These are phyloP conservation scores for Plectranthus barbatus DNA, from an alignment of 257 asterid genomes.

Conservation along the genomic window DNA sequence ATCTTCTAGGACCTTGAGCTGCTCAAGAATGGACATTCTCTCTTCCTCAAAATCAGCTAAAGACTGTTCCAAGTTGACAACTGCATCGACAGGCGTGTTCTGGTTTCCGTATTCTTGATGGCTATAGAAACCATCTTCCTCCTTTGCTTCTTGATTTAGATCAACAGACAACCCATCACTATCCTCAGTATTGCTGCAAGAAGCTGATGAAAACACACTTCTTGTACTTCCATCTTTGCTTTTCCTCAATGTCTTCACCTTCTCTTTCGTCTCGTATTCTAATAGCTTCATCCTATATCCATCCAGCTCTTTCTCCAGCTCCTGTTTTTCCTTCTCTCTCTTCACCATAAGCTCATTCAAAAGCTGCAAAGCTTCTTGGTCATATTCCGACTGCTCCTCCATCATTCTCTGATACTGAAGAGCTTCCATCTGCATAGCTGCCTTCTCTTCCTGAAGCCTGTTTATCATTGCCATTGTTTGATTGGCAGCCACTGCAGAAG, in stretches of 20 bases:
- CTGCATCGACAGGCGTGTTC: slow-evolving; percentile 55
- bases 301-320: slow-evolving; percentile 74
- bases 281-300: slow-evolving; percentile 49
- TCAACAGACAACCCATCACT: slow-evolving; percentile 72
- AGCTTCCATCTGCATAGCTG: slow-evolving; percentile 98
- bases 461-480: slow-evolving; percentile 99
- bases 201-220: slow-evolving; percentile 66
- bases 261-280: slow-evolving; percentile 63
- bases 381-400: slow-evolving; percentile 97
- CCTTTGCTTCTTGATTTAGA: slow-evolving; percentile 63
- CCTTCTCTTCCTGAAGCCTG: slow-evolving; percentile 93
- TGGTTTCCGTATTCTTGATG: slow-evolving; percentile 30
- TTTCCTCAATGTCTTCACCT: slow-evolving; percentile 35
- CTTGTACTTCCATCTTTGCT: slow-evolving; percentile 50
- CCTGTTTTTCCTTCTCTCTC: slow-evolving; percentile 87
- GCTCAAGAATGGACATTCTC: slow-evolving; percentile 73
- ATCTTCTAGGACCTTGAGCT: slow-evolving; percentile 78
- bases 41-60: slow-evolving; percentile 87
- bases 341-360: slow-evolving; percentile 86
- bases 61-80: slow-evolving; percentile 67
- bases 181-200: slow-evolving; percentile 78
- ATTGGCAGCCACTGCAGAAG: slow-evolving; percentile 91
- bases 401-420: slow-evolving; percentile 98
- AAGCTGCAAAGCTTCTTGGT: slow-evolving; percentile 95
- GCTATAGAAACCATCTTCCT: slow-evolving; percentile 37